These are phyloP conservation scores for Amphicarpaea edgeworthii DNA, from an alignment of 306 rosid species.

Conservation along the genomic window DNA sequence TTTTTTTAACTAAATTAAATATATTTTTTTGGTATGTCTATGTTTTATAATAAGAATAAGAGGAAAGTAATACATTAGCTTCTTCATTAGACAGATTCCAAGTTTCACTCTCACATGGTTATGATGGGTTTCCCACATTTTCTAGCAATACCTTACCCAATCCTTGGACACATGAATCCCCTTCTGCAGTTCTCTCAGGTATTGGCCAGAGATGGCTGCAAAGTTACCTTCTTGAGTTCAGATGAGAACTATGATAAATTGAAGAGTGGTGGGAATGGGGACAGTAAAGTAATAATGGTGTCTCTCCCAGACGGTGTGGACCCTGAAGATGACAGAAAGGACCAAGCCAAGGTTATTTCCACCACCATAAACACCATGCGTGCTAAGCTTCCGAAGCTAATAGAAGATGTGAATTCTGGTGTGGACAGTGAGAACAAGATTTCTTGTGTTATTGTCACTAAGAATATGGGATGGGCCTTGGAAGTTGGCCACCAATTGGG, in stretches of 20 bases:
- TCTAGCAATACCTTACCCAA: constrained; percentile 49
- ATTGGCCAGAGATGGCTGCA: constrained; percentile 49
- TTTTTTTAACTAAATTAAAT: too few species aligned
- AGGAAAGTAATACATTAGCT: too few species aligned
- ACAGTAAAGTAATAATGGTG: constrained; percentile 47
- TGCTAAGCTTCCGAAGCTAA: constrained; percentile 54
- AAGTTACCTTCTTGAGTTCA: constrained; percentile 57
- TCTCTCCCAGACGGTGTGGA: constrained; percentile 66
- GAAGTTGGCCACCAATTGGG: constrained; percentile 51
- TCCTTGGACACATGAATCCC: constrained; percentile 57
- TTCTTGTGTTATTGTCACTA: constrained; percentile 53
- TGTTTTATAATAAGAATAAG: too few species aligned
- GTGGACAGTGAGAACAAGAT: constrained; percentile 36
- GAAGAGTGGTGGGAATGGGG: neutral
- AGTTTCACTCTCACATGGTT: too few species aligned
- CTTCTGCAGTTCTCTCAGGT: constrained; percentile 46
- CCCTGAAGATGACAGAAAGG: constrained; percentile 57
- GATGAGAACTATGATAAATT: constrained; percentile 33
- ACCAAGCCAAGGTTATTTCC: constrained; percentile 14
- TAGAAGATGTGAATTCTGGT: constrained; percentile 47
- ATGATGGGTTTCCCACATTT: constrained; percentile 51
- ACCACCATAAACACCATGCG: constrained; percentile 51
- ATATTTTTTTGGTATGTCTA: too few species aligned
- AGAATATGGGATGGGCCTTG: constrained; percentile 61
- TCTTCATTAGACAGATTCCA: too few species aligned